Base-by-base conservation (phyloP, 768 basidiomycete genomes). In the Lyophyllum atratum region DNA sequence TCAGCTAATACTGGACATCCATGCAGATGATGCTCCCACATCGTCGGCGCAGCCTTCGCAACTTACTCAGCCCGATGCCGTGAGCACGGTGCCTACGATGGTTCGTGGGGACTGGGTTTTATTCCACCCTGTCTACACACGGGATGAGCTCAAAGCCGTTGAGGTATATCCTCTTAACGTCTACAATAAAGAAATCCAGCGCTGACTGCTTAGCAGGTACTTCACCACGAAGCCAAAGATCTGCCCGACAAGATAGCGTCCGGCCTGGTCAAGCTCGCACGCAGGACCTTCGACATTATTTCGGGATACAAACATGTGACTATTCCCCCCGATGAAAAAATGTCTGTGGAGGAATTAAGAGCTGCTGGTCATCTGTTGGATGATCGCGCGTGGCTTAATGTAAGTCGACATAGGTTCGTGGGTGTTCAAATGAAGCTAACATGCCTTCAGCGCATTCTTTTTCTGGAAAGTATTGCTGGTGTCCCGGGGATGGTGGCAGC, bases 401-500 rank as follows among this genome's bases (percentile, higher is more conserved):
- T 89, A 66, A 63, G 85, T 72, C 42, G 11, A 44, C 14, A 39
- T 22, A 21, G 12, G 25, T 54, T 37, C 33, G 19, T 1, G 50
- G 19, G 17, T 40, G 34, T 22, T 40, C 12, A 45, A 21, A 29
- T 34, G 24, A 46, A 40, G 45, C 29, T 49, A 37, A 24, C 22
- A 46, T 24, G 52, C 33, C 40, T 11, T 6, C 54, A 83, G 83
- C 78, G 83, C 34, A 82, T 83, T 49, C 64, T 82, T 24, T 77
- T 80, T 74, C 80, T 98, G 31, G 96, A 98, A 74, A 87, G 83
- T 51, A 85, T 97, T 52, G 97, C 97, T 12, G 97, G 92, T 21
- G 95, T 98, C 1, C 96, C 96, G 19, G 95, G 95, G 4, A 95
- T 95, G 93, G 93, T 91, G n/a, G 92, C 86, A 12, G 92, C 90